These are phyloP conservation scores for Penicillium argentinense DNA, from an alignment of 495 filamentous ascomycete genomes.

Conservation along the genomic window DNA sequence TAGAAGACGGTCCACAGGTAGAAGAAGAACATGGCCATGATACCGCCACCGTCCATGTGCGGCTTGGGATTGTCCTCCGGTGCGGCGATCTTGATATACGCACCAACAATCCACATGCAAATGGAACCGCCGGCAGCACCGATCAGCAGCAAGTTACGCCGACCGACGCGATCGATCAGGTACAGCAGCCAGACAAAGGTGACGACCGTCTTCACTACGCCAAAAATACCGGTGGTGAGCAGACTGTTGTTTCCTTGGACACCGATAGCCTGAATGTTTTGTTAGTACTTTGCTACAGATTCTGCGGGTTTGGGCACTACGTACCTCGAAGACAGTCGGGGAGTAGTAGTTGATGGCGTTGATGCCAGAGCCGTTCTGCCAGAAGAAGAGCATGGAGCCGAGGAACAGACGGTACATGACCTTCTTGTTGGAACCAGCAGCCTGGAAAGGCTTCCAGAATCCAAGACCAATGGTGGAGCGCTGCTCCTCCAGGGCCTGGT, in stretches of 20 bases:
- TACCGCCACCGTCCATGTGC: slow-evolving; percentile 54
- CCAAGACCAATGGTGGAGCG: slow-evolving; percentile 57
- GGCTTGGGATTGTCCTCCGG: slow-evolving; percentile 34
- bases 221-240: slow-evolving; percentile 56
- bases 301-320: neutral
- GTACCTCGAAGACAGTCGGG: slow-evolving; percentile 55
- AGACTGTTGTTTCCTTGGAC: slow-evolving; percentile 49
- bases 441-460: slow-evolving; percentile 69
- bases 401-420: slow-evolving; percentile 69
- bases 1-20: slow-evolving; percentile 80
- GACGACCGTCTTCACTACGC: slow-evolving; percentile 55
- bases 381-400: slow-evolving; percentile 65
- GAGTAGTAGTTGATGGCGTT: slow-evolving; percentile 71
- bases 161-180: slow-evolving; percentile 69
- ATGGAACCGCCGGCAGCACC: slow-evolving; percentile 68
- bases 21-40: slow-evolving; percentile 75
- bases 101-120: slow-evolving; percentile 77
- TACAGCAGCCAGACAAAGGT: slow-evolving; percentile 68
- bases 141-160: slow-evolving; percentile 67
- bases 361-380: slow-evolving; percentile 68
- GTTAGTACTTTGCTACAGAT: neutral
- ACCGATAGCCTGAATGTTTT: slow-evolving; percentile 49
- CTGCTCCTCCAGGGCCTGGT: slow-evolving; percentile 61
- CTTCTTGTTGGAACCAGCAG: slow-evolving; percentile 51
- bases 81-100: slow-evolving; percentile 62